Conservation (phyloP, 345 rosid species). For the Orychophragmus violaceus region DNA sequence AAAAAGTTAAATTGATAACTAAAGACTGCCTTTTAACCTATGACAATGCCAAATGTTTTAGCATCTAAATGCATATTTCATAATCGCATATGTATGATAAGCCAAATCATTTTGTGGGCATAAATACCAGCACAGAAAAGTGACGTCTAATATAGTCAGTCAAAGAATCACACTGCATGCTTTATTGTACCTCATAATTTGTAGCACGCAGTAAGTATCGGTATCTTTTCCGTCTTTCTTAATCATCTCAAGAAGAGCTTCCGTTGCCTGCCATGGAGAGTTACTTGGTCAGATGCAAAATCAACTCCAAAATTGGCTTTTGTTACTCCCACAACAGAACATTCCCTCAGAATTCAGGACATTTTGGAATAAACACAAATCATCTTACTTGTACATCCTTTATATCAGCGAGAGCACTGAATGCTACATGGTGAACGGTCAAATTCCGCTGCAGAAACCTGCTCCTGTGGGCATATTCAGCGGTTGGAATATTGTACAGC, state of each 20-base stretch:
- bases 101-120: neutral
- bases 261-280: constrained; percentile 49
- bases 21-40: neutral
- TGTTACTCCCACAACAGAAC: neutral
- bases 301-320: neutral
- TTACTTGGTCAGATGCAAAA: constrained; percentile 7
- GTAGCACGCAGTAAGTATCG: constrained; percentile 55
- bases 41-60: constrained; percentile 4
- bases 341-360: neutral
- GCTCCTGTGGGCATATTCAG: constrained; percentile 56
- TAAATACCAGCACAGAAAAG: neutral
- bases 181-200: constrained; percentile 59
- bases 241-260: constrained; percentile 76
- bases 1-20: neutral
- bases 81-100: neutral
- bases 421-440: constrained; percentile 77
- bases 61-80: constrained; percentile 2
- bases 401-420: constrained; percentile 79
- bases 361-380: neutral
- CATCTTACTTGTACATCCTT: constrained; percentile 61
- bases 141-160: neutral
- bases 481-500: constrained; percentile 79
- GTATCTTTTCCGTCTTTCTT: constrained; percentile 56
- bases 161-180: constrained; percentile 1
- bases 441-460: constrained; percentile 56